Percentiles rank a stretch among this genome's conserved stretches.
Evolutionary conservation across 306 rosid species (phyloP).

Genomic region (Cucurbita argyrosperma): DNA sequence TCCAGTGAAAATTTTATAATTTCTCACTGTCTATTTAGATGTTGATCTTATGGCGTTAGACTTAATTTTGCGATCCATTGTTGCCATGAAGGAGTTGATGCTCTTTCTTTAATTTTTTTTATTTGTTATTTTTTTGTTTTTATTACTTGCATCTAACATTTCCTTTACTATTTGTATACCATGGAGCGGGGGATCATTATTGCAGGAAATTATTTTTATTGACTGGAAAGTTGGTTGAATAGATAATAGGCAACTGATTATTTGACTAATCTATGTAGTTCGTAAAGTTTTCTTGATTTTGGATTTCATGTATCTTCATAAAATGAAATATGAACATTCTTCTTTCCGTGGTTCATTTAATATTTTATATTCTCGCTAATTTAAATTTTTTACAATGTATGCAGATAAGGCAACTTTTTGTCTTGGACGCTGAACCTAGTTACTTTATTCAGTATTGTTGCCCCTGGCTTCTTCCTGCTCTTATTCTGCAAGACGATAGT

Average conservation of each 20-base stretch:
- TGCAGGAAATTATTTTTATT: neutral
- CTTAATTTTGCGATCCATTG: neutral
- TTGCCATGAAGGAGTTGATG: neutral
- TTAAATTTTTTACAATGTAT: conserved; percentile 1
- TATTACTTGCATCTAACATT: neutral
- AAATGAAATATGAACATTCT: neutral
- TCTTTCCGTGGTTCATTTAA: neutral
- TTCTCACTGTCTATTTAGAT: neutral
- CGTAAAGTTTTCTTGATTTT: neutral
- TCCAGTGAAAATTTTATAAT: neutral
- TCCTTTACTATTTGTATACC: neutral
- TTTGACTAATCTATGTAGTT: neutral
- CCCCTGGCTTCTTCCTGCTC: conserved; percentile 86
- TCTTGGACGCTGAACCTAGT: conserved; percentile 62
- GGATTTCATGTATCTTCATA: neutral
- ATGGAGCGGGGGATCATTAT: neutral
- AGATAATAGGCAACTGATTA: neutral
- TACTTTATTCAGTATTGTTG: conserved; percentile 69
- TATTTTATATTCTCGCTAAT: neutral
- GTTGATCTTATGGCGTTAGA: neutral
- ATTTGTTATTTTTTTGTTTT: neutral
- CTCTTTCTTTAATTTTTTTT: neutral
- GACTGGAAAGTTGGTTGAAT: neutral
- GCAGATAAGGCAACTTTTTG: conserved; percentile 69
- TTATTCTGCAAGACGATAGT: conserved; percentile 48